Evolutionary conservation across 345 rosid genomes (phyloP).

Genomic region (Anacardium occidentale): DNA sequence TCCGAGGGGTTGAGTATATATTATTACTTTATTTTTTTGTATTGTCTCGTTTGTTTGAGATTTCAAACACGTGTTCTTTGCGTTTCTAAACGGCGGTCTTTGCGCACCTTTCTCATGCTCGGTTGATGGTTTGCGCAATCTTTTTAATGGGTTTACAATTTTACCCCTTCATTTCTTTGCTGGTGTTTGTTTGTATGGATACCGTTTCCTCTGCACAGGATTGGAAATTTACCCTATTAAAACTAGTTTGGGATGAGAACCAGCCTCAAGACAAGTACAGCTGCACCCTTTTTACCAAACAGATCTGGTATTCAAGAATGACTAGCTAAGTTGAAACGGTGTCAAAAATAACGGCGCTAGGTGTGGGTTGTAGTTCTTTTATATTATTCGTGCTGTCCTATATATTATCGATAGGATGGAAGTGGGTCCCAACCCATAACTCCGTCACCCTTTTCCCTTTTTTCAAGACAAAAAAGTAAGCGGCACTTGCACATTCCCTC

Average conservation of each 20-base stretch:
- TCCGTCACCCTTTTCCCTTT: neutral
- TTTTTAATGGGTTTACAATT: neutral
- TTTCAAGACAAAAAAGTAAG: neutral
- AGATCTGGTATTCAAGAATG: too few relatives aligned
- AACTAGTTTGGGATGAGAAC: too few relatives aligned
- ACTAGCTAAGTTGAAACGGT: neutral
- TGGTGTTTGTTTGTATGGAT: neutral
- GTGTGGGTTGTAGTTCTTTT: neutral
- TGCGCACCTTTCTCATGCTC: neutral
- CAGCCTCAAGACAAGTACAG: too few relatives aligned
- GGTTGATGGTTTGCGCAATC: neutral
- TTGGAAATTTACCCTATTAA: too few relatives aligned
- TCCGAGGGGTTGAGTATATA: neutral
- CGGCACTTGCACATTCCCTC: constrained; percentile 30
- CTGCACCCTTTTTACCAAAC: too few relatives aligned
- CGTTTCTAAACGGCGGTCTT: constrained; percentile 22
- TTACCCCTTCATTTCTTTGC: neutral
- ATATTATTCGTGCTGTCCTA: constrained; percentile 12
- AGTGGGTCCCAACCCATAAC: constrained; percentile 13
- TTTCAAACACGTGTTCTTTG: constrained; percentile 46
- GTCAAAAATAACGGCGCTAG: constrained; percentile 11
- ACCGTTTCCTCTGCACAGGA: neutral
- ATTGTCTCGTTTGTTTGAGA: neutral
- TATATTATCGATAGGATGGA: constrained; percentile 15
- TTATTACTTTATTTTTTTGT: neutral